phyloP scores from a whole-genome alignment of 345 rosid species.

The Syzygium jambos region DNA sequence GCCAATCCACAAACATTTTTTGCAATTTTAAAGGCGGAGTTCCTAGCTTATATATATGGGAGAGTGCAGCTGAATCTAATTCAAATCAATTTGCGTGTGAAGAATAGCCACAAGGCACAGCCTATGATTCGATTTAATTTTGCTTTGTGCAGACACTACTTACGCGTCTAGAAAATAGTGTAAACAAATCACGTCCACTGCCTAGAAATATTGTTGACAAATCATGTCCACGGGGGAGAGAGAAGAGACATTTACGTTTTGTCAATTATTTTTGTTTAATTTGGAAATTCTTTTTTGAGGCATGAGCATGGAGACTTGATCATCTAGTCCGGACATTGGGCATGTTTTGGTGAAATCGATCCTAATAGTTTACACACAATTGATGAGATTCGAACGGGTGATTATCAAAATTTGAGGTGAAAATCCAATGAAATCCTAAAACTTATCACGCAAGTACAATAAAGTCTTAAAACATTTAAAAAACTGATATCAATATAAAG shows the following conservation, averaged over 20 bases:
- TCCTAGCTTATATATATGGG: not conserved
- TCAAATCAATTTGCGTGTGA: not conserved
- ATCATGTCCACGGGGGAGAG: not conserved
- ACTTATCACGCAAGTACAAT: too few relatives aligned
- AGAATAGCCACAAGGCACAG: not conserved
- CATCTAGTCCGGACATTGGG: not conserved
- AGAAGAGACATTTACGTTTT: not conserved
- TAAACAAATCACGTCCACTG: not conserved
- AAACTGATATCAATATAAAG: too few relatives aligned
- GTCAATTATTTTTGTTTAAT: not conserved
- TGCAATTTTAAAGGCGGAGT: not conserved
- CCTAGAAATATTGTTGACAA: not conserved
- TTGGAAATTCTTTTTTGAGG: not conserved
- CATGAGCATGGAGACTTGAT: not conserved
- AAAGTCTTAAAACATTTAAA: too few relatives aligned
- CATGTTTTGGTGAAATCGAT: not conserved
- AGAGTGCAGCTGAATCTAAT: not conserved
- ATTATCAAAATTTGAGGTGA: not conserved
- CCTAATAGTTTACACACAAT: not conserved
- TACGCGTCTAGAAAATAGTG: not conserved
- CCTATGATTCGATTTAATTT: not conserved
- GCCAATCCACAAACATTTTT: not conserved
- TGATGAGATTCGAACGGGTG: not conserved
- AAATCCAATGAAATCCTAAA: not conserved
- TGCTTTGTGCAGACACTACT: not conserved